Evolutionary conservation across 805 yeast genomes (phyloP), one percentile per base, ranked within the genome.

Genomic region (Suhomyces sp.): DNA sequence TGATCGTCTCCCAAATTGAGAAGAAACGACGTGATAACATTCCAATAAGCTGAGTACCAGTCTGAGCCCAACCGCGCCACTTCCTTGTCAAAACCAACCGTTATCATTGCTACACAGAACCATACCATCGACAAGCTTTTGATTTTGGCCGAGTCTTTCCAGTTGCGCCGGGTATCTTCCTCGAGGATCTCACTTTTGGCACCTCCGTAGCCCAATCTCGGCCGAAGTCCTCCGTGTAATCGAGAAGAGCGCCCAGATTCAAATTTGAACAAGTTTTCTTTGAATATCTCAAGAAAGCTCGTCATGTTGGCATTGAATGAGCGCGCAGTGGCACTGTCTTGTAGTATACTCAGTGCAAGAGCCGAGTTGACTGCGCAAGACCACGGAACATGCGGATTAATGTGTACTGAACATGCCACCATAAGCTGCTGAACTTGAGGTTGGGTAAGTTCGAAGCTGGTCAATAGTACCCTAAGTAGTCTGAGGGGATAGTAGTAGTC

Each of bases 1-100:
- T 68, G 64, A 52, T 72, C 73, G 52, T 72, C 75, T 40, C 72
- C 60, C 6, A 74, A 58, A 46, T 70, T 71, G 17, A 74, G 61
- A 4, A 69, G 58, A 46, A 70, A 71, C 5, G 76, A 63, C 9
- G 74, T 60, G 10, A 70, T 49, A 2, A 63, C n/a, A 6, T 64
- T 58, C 70, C 73, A 66, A 36, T 60, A 49, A 2, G 48, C 22
- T 2, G 50, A 54, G 9, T 57, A 54, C 54, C 55, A 53, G 7
- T 42, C 41, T 10, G n/a, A 19, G n/a, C 24, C 42, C 12, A 13
- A 17, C 29, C 40, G n/a, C 15, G 8, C 40, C 3, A 23, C 7
- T 23, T 27, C 33, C 5, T 7, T 6, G 6, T 46, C 48, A 2
- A 27, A 6, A 15, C 35, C 29, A 7, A n/a, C 45, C 41, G 35